Conservation (phyloP, 2,329 filamentous ascomycete species). For the Alternaria triticina region DNA sequence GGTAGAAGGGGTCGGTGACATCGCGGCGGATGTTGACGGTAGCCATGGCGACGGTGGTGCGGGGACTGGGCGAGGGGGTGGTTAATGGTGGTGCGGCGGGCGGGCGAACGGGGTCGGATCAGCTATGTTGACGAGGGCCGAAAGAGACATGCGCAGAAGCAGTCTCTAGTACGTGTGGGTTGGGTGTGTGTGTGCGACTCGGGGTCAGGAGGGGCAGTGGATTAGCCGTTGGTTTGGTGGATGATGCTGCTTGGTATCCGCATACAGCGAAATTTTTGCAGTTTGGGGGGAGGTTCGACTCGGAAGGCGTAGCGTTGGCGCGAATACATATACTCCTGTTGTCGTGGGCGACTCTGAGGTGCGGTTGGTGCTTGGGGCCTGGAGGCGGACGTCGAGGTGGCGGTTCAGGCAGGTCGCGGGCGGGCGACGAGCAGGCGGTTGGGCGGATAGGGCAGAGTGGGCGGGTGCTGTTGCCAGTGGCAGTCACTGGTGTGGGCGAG, state of each 20-base stretch:
- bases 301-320: slow-evolving; percentile 92
- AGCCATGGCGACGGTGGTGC: slow-evolving; percentile 76
- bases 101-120: slow-evolving; percentile 38
- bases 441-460: neutral
- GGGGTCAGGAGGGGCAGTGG: slow-evolving; percentile 44
- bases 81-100: slow-evolving; percentile 42
- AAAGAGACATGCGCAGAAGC: slow-evolving; percentile 67
- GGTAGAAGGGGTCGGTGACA: slow-evolving; percentile 98
- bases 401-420: slow-evolving; percentile 42
- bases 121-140: slow-evolving; percentile 59
- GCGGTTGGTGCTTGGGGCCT: slow-evolving; percentile 39
- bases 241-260: slow-evolving; percentile 91
- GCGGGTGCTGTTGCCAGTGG: slow-evolving; percentile 22
- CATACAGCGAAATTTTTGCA: slow-evolving; percentile 96
- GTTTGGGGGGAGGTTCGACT: slow-evolving; percentile 92
- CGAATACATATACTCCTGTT: slow-evolving; percentile 95
- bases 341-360: slow-evolving; percentile 38
- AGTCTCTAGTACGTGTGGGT: slow-evolving; percentile 28
- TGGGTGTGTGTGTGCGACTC: slow-evolving; percentile 50
- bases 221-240: slow-evolving; percentile 93
- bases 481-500: slow-evolving; percentile 24
- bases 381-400: slow-evolving; percentile 43
- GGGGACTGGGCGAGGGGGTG: slow-evolving; percentile 30
- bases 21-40: slow-evolving; percentile 97
- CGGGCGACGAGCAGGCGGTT: slow-evolving; percentile 27